Conservation (phyloP, 129 eudicot species). For the Helianthus tuberosus region DNA sequence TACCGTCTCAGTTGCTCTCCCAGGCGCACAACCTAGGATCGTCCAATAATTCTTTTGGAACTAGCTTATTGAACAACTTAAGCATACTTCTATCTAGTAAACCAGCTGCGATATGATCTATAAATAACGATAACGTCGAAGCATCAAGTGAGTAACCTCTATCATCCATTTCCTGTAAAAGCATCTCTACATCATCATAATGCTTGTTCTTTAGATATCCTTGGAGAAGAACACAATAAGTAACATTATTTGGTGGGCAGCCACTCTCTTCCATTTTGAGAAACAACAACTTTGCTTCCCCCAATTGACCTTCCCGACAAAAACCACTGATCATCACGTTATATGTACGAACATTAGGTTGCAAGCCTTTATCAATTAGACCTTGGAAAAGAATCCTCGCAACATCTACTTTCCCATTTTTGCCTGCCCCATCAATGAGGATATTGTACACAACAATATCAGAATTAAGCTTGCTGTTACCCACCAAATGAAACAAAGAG, state of each 20-base stretch:
- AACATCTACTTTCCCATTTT: not conserved
- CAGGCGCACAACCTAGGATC: not conserved
- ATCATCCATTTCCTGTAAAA: conserved; percentile 22
- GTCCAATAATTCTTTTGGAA: conserved; percentile 5
- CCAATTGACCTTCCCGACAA: no score
- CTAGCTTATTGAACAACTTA: not conserved
- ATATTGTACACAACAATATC: not conserved
- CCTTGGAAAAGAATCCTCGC: not conserved
- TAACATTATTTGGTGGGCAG: not conserved
- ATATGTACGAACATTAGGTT: no score
- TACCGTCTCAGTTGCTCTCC: not conserved
- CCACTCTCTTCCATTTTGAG: conserved; percentile 9
- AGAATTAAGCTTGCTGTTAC: not conserved
- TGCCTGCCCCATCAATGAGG: not conserved
- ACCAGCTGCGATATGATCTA: not conserved
- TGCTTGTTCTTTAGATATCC: conserved; percentile 11
- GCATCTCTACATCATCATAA: not conserved
- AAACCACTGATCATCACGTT: no score
- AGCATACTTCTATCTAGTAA: not conserved
- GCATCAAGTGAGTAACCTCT: conserved; percentile 14
- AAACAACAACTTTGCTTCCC: no score
- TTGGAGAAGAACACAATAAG: conserved; percentile 10
- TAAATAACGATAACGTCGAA: not conserved
- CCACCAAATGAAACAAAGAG: not conserved
- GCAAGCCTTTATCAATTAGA: not conserved